phyloP scores from a whole-genome alignment of 352 stramenopile genomes.

The Bremia lactucae region DNA sequence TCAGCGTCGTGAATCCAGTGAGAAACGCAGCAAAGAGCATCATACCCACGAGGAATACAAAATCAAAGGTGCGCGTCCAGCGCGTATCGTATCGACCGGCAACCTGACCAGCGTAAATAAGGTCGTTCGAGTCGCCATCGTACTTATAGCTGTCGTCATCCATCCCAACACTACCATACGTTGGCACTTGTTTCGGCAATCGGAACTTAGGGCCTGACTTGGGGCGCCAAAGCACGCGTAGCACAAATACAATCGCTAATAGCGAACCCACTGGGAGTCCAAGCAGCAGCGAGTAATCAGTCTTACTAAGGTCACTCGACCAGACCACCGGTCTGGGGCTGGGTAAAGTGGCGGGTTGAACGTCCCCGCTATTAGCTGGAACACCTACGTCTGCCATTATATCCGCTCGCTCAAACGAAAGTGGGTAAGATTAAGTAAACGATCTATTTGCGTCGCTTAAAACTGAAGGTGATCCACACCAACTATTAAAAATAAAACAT shows the following conservation, averaged over 20 bases:
- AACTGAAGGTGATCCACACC: constrained; percentile 9
- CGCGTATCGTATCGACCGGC: constrained; percentile 72
- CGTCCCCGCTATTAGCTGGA: constrained; percentile 1
- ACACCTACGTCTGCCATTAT: constrained; percentile 5
- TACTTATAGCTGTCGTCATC: constrained; percentile 66
- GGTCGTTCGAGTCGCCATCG: constrained; percentile 69
- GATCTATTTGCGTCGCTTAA: constrained; percentile 15
- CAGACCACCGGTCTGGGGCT: constrained; percentile 25
- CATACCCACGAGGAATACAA: constrained; percentile 68
- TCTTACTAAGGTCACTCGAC: constrained; percentile 43
- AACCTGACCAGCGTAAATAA: constrained; percentile 75
- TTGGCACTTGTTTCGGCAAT: constrained; percentile 64
- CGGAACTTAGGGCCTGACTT: constrained; percentile 70
- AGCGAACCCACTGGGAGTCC: constrained; percentile 53
- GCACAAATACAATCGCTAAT: constrained; percentile 39
- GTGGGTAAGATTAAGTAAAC: constrained; percentile 9
- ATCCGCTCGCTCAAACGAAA: background rate
- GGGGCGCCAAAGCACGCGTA: constrained; percentile 68
- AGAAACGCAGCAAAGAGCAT: constrained; percentile 33
- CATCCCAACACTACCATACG: constrained; percentile 56
- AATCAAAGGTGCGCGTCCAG: constrained; percentile 80
- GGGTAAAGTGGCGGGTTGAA: constrained; percentile 1
- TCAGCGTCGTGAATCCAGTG: constrained; percentile 39
- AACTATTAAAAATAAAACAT: no score
- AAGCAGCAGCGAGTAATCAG: constrained; percentile 56